These are phyloP conservation scores for Hemileia vastatrix DNA, from an alignment of 1,284 basidiomycete genomes.

Conservation along the genomic window DNA sequence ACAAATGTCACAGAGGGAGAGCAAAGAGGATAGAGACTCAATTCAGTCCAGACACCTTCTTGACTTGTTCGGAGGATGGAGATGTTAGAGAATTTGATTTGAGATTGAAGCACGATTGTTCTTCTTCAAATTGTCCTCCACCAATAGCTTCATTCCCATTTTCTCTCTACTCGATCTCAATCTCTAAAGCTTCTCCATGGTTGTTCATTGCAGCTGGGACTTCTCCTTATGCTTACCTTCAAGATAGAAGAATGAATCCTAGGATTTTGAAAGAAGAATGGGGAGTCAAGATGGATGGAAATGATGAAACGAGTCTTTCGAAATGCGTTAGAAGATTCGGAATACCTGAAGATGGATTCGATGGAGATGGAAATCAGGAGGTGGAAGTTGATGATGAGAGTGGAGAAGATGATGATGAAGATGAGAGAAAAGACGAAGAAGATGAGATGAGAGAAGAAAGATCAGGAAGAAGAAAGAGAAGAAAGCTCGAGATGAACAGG, in stretches of 20 bases:
- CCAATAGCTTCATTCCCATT: conserved; percentile 53
- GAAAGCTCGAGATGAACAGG: neutral
- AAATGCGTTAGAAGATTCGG: conserved; percentile 80
- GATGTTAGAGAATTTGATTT: conserved; percentile 70
- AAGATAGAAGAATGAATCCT: conserved; percentile 69
- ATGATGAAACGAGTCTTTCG: conserved; percentile 51
- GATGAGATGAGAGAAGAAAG: conserved; percentile 2
- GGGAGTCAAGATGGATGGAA: conserved; percentile 52
- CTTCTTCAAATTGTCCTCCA: conserved; percentile 52
- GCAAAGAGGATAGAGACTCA: conserved; percentile 68
- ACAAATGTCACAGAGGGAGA: conserved; percentile 38
- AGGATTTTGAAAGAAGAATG: conserved; percentile 60
- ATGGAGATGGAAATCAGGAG: conserved; percentile 22
- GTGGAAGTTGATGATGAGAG: neutral
- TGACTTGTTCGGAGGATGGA: conserved; percentile 71
- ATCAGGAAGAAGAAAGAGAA: too few relatives aligned
- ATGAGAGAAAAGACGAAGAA: conserved; percentile 6
- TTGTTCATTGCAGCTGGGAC: conserved; percentile 49
- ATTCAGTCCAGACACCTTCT: conserved; percentile 68
- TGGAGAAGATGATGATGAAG: conserved; percentile 5
- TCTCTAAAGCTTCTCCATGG: conserved; percentile 48
- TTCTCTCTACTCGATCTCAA: conserved; percentile 48
- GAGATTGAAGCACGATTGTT: conserved; percentile 58
- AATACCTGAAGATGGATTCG: conserved; percentile 45
- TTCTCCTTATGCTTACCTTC: conserved; percentile 62